phyloP scores from a whole-genome alignment of 2,329 filamentous ascomycete species.

The Coniochaeta prunicola region DNA sequence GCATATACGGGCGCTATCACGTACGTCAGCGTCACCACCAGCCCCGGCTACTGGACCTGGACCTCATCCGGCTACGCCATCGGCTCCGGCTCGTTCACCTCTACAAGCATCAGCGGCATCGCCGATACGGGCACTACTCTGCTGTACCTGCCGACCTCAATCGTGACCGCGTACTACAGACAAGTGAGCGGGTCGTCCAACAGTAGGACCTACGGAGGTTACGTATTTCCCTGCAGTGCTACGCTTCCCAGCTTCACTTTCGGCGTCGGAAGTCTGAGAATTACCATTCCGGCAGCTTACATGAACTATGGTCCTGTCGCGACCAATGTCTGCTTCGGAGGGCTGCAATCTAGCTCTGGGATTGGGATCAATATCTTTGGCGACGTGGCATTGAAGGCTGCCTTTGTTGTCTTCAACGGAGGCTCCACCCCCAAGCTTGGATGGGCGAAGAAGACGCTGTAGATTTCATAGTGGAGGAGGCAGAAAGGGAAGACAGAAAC shows the following conservation, averaged over 20 bases:
- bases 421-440: constrained; percentile 12
- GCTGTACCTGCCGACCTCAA: constrained; percentile 37
- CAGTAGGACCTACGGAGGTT: constrained; percentile 32
- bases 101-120: constrained; percentile 33
- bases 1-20: constrained; percentile 51
- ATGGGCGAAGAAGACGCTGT: constrained; percentile 15
- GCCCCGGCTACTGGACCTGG: constrained; percentile 60
- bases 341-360: constrained; percentile 42
- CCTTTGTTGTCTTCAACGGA: constrained; percentile 18
- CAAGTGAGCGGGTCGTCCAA: constrained; percentile 35
- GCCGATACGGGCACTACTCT: constrained; percentile 54
- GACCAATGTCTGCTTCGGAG: constrained; percentile 50
- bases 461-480: background rate
- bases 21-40: constrained; percentile 47
- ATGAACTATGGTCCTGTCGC: constrained; percentile 24
- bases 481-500: background rate
- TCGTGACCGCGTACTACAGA: constrained; percentile 44
- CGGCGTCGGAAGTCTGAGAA: constrained; percentile 34
- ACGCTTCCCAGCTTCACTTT: constrained; percentile 43
- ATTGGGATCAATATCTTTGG: constrained; percentile 19
- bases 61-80: constrained; percentile 26
- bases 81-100: constrained; percentile 25
- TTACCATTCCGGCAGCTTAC: constrained; percentile 39
- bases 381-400: constrained; percentile 17
- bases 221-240: constrained; percentile 43